Percentiles rank a stretch among this genome's conserved stretches.
Conservation (phyloP, 2,329 filamentous ascomycete genomes). For the Xylaria polymorpha region DNA sequence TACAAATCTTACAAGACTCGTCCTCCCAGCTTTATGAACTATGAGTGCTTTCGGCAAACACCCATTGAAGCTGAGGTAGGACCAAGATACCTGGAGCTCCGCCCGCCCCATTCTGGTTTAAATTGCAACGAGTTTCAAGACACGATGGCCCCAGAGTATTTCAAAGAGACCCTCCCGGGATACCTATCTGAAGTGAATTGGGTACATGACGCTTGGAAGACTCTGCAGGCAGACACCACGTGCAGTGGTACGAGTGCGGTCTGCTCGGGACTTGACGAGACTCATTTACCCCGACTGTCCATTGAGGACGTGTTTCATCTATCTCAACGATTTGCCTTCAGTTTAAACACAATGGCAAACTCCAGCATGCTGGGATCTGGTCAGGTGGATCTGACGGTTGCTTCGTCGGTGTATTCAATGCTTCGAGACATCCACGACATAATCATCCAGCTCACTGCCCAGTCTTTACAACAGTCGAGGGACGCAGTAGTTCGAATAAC, state of each 20-base stretch:
- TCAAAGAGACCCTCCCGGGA: constrained; percentile 15
- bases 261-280: neutral
- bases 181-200: constrained; percentile 20
- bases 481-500: neutral
- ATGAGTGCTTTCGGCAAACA: constrained; percentile 1
- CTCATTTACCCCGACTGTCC: neutral
- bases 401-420: constrained; percentile 13
- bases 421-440: constrained; percentile 17
- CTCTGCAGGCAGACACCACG: constrained; percentile 30
- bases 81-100: constrained; percentile 12
- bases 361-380: neutral
- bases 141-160: neutral
- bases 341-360: neutral
- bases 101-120: constrained; percentile 11
- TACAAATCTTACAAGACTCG: neutral
- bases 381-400: constrained; percentile 1
- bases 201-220: constrained; percentile 20
- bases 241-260: constrained; percentile 19
- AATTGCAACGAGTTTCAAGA: constrained; percentile 25
- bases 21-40: neutral
- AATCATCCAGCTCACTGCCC: constrained; percentile 5
- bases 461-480: constrained; percentile 15
- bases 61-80: neutral
- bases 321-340: constrained; percentile 6
- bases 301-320: constrained; percentile 24